Evolutionary conservation across 768 basidiomycete genomes (phyloP).

Genomic region (Hirschioporus abietinus): DNA sequence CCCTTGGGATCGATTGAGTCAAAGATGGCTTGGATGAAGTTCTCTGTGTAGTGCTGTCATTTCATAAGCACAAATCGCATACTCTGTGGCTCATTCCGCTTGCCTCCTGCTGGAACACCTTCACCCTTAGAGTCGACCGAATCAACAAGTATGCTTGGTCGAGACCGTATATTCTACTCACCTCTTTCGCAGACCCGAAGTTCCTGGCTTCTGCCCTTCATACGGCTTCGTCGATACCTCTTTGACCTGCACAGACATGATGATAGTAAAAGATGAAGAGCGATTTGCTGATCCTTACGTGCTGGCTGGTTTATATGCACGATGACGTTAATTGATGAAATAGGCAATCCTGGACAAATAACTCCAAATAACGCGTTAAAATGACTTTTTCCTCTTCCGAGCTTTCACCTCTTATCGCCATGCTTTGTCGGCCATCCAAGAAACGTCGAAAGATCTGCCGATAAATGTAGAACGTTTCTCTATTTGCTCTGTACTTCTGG

Average conservation of each 20-base stretch:
- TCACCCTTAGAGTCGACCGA: constrained; percentile 56
- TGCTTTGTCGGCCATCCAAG: too few relatives aligned
- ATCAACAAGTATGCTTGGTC: neutral
- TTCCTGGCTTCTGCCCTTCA: constrained; percentile 95
- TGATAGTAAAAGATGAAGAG: neutral
- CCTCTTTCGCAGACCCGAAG: constrained; percentile 96
- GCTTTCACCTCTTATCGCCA: too few relatives aligned
- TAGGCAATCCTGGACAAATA: neutral
- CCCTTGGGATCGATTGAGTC: constrained; percentile 80
- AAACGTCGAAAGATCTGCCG: too few relatives aligned
- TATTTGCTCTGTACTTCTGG: too few relatives aligned
- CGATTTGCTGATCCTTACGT: neutral
- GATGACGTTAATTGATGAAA: neutral
- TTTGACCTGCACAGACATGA: constrained; percentile 46
- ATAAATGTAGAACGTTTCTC: too few relatives aligned
- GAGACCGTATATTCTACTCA: constrained; percentile 26
- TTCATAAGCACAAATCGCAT: constrained; percentile 6
- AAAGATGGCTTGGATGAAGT: constrained; percentile 93
- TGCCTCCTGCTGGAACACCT: constrained; percentile 96
- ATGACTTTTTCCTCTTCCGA: neutral
- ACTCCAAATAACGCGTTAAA: neutral
- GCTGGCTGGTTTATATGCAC: neutral
- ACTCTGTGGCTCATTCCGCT: constrained; percentile 20
- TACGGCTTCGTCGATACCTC: constrained; percentile 80
- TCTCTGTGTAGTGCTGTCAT: constrained; percentile 92